A percentile compares a stretch with the other conserved stretches of the same genome.
Conservation (phyloP, 805 yeast species). For the Yarrowia osloensis region DNA sequence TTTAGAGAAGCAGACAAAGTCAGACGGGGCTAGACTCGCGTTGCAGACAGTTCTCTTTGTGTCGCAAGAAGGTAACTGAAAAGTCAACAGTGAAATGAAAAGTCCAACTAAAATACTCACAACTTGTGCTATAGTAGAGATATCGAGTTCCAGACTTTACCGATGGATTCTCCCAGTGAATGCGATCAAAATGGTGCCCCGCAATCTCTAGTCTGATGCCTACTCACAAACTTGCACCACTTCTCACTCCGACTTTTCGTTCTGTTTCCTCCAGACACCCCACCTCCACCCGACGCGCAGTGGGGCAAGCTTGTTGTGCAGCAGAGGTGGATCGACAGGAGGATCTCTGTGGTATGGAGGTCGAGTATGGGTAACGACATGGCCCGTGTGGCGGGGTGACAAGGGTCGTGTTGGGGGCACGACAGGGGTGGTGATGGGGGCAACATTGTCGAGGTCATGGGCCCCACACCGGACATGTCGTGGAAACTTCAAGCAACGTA, state of each 20-base stretch:
- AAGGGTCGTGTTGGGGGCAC: background rate
- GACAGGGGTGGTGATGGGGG: background rate
- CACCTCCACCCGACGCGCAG: conserved; percentile 6
- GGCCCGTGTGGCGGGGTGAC: background rate
- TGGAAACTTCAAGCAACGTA: background rate
- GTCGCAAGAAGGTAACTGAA: background rate
- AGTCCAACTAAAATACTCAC: background rate
- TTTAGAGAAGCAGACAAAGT: background rate
- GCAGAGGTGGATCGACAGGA: conserved; percentile 1
- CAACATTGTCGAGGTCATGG: background rate
- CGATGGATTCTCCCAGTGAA: no score
- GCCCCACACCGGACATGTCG: background rate
- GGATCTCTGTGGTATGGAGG: background rate
- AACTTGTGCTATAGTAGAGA: background rate
- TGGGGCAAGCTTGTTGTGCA: conserved; percentile 16
- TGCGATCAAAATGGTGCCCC: no score
- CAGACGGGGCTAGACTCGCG: background rate
- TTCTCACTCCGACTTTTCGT: background rate
- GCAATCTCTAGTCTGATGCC: no score
- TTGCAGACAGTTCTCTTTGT: background rate
- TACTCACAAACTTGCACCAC: background rate
- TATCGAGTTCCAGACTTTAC: no score
- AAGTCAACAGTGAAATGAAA: background rate
- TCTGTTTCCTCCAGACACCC: background rate
- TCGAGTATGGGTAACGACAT: background rate